Base-by-base conservation (phyloP, 2,329 filamentous ascomycete species). In the Xylaria hypoxylon region DNA sequence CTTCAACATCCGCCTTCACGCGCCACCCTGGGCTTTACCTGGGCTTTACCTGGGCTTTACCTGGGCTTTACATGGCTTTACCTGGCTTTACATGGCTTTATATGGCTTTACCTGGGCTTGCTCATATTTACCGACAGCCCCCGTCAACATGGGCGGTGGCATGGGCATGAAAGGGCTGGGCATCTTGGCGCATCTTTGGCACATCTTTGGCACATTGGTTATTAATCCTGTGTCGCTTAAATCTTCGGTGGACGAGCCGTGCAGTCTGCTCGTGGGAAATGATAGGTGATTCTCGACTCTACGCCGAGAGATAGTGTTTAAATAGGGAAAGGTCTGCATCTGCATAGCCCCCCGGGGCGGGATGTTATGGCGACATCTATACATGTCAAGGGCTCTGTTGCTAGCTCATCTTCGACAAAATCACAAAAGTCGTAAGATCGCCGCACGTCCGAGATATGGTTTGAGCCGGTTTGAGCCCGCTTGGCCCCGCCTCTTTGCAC, bases 341-440 rank as follows among this genome's bases (percentile, higher is more conserved):
- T 28, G 7, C 11, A 2, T 48, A n/a, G 26, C 7, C 45, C 24
- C 45, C 31, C n/a, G n/a, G 6, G 10, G 13, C 45, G 24, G 22
- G 28, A 28, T 48, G 24, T n/a, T n/a, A n/a, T 48, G 45, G 45
- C 45, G 22, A 24, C 6, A n/a, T 28, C 24, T 48, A 5, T 22
- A 28, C 22, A 17, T 48, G 24, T 15, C 22, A 48, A 17, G 24
- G 15, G 4, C 15, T n/a, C 22, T 47, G 45, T 17, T 28, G 22
- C 19, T 22, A 15, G 24, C 15, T 13, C 24, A 11, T 28, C 28
- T 5, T 48, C 24, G 45, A n/a, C n/a, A n/a, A n/a, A n/a, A n/a
- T n/a, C n/a, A n/a, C 28, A 13, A 11, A 6, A 48, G 31, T 48
- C 45, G 45, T 48, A 48, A 48, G 45, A 48, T 48, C 45, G 45